These are phyloP conservation scores for Penicillium sp. DNA, from an alignment of 2,329 filamentous ascomycete genomes.

Conservation along the genomic window DNA sequence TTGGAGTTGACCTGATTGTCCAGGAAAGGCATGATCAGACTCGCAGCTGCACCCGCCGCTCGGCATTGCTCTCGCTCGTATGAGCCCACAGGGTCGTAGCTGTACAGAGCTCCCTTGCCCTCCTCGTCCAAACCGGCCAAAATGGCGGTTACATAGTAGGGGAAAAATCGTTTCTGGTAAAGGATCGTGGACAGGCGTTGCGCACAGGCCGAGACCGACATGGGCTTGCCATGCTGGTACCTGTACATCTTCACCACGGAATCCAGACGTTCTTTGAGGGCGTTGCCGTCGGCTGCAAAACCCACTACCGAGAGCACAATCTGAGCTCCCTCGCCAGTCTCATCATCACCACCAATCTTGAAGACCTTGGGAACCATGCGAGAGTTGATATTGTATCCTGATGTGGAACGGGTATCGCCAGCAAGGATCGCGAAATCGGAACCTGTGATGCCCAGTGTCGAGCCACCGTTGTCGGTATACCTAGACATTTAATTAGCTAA, in stretches of 20 bases:
- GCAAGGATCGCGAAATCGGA: constrained; percentile 94
- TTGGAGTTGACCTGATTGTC: constrained; percentile 99
- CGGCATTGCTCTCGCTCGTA: constrained; percentile 97
- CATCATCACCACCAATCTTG: constrained; percentile 88
- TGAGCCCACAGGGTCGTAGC: constrained; percentile 94
- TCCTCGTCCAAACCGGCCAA: constrained; percentile 92
- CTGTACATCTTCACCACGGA: constrained; percentile 98
- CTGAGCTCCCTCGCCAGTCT: constrained; percentile 77
- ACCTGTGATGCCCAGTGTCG: constrained; percentile 90
- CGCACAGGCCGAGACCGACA: constrained; percentile 90
- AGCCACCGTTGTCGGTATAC: constrained; percentile 97
- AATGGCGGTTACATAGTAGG: constrained; percentile 95
- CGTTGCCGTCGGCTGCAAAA: constrained; percentile 91
- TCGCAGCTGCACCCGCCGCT: constrained; percentile 85
- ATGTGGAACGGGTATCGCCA: constrained; percentile 92
- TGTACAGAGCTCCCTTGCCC: constrained; percentile 90
- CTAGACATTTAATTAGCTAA: constrained; percentile 30
- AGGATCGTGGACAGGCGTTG: constrained; percentile 93
- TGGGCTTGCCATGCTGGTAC: constrained; percentile 95
- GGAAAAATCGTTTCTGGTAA: constrained; percentile 97
- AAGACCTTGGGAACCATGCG: constrained; percentile 94
- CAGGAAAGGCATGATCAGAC: constrained; percentile 97
- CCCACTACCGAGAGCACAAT: constrained; percentile 92
- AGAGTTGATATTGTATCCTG: constrained; percentile 98
- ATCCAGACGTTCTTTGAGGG: constrained; percentile 89